phyloP scores from a whole-genome alignment of 805 yeast species.

The Komagataella kurtzmanii region DNA sequence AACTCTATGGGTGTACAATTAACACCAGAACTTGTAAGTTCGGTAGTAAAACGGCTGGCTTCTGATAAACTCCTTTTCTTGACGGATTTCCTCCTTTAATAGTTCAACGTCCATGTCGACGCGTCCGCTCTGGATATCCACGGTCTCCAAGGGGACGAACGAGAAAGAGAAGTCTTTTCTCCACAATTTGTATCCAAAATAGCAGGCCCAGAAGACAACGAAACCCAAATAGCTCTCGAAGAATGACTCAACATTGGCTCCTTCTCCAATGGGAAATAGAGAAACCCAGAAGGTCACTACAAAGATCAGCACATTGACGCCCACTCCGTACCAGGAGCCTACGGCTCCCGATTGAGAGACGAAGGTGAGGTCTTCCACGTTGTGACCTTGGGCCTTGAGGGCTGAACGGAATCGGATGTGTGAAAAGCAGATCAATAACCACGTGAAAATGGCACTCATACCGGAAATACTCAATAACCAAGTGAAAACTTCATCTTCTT shows the following conservation, averaged over 20 bases:
- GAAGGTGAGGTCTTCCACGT: conserved; percentile 52
- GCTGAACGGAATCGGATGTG: conserved; percentile 65
- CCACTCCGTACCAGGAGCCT: conserved; percentile 54
- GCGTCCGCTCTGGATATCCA: conserved; percentile 55
- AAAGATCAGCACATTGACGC: conserved; percentile 45
- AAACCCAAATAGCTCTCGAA: conserved; percentile 54
- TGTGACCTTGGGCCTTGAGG: conserved; percentile 50
- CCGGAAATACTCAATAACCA: conserved; percentile 77
- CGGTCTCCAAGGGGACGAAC: conserved; percentile 26
- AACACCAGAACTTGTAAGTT: conserved; percentile 46
- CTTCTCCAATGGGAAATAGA: conserved; percentile 45
- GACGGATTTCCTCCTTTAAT: conserved; percentile 40
- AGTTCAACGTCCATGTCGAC: conserved; percentile 44
- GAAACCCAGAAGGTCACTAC: conserved; percentile 79
- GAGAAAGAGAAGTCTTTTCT: conserved; percentile 30
- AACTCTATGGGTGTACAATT: conserved; percentile 3
- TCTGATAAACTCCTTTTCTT: conserved; percentile 37
- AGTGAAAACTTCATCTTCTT: conserved; percentile 53
- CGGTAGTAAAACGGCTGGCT: conserved; percentile 34
- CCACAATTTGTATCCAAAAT: conserved; percentile 19
- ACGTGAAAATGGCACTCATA: conserved; percentile 62
- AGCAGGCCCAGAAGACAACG: conserved; percentile 47
- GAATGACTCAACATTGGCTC: conserved; percentile 42
- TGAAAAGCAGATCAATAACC: conserved; percentile 63
- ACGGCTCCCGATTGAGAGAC: conserved; percentile 52